A percentile compares a stretch with the other conserved stretches of the same genome.
These are phyloP conservation scores for Populus hybrid DNA, from an alignment of 441 rosid species.

Conservation along the genomic window DNA sequence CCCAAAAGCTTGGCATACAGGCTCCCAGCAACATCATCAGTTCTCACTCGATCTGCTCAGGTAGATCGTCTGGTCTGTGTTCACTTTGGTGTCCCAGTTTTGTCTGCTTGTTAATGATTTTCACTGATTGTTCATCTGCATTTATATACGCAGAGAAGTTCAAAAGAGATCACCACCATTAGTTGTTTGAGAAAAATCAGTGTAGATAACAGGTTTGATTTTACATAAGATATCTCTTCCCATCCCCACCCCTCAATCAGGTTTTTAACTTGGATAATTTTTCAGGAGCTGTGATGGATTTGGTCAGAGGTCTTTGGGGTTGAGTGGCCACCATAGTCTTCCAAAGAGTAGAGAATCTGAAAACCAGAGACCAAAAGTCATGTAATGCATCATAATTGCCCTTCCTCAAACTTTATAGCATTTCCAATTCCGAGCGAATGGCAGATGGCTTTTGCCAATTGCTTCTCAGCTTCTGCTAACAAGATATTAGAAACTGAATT, in stretches of 20 bases:
- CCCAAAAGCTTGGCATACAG: neutral
- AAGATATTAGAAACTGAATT: neutral
- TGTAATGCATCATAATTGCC: neutral
- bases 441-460: neutral
- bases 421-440: too few relatives aligned
- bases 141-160: neutral
- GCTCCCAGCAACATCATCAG: neutral
- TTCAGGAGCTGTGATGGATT: constrained; percentile 1
- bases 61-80: neutral
- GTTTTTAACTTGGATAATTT: neutral
- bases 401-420: neutral
- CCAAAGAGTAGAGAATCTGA: neutral
- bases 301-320: neutral
- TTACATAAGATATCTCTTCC: neutral
- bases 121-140: neutral
- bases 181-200: neutral
- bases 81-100: neutral
- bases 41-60: neutral
- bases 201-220: neutral
- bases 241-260: neutral
- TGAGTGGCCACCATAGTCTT: neutral
- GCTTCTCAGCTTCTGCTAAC: neutral
- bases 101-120: neutral
- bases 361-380: neutral
- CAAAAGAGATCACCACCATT: neutral